A percentile compares a stretch with the other conserved stretches of the same genome.
Conservation (phyloP, 352 stramenopile species). For the Phytophthora agathidicida region DNA sequence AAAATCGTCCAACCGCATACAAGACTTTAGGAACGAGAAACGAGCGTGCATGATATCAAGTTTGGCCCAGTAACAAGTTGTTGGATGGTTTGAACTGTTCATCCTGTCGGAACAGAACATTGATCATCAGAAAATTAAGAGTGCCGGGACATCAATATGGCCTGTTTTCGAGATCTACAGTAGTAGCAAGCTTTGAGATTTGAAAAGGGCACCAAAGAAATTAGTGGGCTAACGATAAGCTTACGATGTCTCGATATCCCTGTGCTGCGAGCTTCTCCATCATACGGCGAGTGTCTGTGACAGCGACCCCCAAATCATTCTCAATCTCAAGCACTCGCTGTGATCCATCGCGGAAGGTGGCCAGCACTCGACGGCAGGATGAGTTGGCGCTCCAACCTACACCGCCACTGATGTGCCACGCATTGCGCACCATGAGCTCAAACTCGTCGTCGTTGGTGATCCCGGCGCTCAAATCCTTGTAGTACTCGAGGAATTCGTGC, state of each 20-base stretch:
- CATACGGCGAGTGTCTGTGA: slow-evolving; percentile 55
- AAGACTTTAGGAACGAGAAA: too few species aligned
- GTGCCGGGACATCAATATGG: too few species aligned
- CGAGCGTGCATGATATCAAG: too few species aligned
- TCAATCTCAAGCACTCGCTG: slow-evolving; percentile 74
- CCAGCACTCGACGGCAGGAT: slow-evolving; percentile 73
- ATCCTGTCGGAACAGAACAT: too few species aligned
- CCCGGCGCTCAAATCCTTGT: slow-evolving; percentile 86
- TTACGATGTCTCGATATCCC: slow-evolving; percentile 56
- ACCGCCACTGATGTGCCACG: slow-evolving; percentile 88
- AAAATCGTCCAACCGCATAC: too few species aligned
- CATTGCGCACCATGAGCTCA: slow-evolving; percentile 85
- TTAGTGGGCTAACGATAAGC: slow-evolving; percentile 47
- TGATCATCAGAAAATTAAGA: too few species aligned
- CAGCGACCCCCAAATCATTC: slow-evolving; percentile 66
- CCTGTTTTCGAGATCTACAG: too few species aligned
- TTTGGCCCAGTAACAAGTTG: too few species aligned
- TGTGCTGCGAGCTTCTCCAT: slow-evolving; percentile 60
- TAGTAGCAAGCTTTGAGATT: not conserved
- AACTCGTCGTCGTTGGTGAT: slow-evolving; percentile 89
- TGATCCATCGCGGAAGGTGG: slow-evolving; percentile 69
- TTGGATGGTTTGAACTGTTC: too few species aligned
- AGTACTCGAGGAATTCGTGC: slow-evolving; percentile 91
- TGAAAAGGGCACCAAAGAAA: not conserved
- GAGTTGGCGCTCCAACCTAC: slow-evolving; percentile 77